These are phyloP conservation scores for Aspergillus thermomutatus DNA, from an alignment of 2,329 filamentous ascomycete genomes.

Conservation along the genomic window DNA sequence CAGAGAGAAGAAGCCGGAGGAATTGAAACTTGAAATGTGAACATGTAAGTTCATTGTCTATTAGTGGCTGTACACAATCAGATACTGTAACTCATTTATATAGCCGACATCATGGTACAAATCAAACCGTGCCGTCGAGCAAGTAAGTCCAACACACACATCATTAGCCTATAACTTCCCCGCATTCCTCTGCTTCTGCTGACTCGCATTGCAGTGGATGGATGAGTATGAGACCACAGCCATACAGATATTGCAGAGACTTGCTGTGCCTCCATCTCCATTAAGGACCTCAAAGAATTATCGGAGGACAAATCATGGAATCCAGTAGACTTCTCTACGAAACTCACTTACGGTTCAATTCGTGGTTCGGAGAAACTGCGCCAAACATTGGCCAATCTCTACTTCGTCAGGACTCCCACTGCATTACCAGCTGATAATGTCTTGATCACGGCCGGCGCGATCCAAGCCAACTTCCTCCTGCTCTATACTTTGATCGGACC, in stretches of 20 bases:
- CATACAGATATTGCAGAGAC: constrained; percentile 74
- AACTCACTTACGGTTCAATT: constrained; percentile 27
- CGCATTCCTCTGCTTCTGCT: background rate
- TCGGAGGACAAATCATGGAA: constrained; percentile 41
- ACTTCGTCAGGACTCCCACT: constrained; percentile 50
- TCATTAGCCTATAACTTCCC: constrained; percentile 38
- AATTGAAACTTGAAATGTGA: background rate
- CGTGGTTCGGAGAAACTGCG: constrained; percentile 24
- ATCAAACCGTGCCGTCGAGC: constrained; percentile 58
- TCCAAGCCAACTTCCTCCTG: constrained; percentile 77
- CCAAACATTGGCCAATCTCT: constrained; percentile 28
- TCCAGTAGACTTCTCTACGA: constrained; percentile 21
- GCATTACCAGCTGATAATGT: constrained; percentile 61
- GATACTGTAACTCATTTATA: background rate
- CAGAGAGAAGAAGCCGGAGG: background rate
- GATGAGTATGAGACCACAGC: constrained; percentile 50
- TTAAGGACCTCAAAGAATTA: constrained; percentile 62
- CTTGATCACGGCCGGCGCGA: constrained; percentile 75
- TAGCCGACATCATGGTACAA: constrained; percentile 35
- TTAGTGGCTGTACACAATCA: too few species aligned
- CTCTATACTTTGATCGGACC: constrained; percentile 69
- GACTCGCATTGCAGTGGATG: constrained; percentile 53
- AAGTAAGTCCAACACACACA: constrained; percentile 44
- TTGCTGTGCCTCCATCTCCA: constrained; percentile 70
- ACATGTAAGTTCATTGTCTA: too few species aligned